phyloP scores from a whole-genome alignment of 192 early-diverging fungal species.

The Rhizoclosmatium globosum region DNA sequence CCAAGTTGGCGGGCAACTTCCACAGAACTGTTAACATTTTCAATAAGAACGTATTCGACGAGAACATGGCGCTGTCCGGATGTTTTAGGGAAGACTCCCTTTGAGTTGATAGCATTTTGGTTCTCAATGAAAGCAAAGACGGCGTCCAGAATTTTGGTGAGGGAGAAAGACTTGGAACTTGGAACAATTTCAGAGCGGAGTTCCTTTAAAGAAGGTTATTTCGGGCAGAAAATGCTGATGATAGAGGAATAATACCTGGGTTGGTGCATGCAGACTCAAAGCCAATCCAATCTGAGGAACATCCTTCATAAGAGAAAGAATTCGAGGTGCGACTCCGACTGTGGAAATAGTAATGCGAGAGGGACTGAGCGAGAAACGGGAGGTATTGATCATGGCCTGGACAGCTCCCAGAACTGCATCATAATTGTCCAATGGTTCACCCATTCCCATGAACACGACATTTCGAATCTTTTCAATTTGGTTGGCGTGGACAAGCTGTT shows the following conservation, averaged over 20 bases:
- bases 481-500: constrained; percentile 63
- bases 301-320: constrained; percentile 51
- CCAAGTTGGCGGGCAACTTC: constrained; percentile 58
- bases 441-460: constrained; percentile 69
- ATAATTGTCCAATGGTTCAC: constrained; percentile 68
- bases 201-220: not conserved
- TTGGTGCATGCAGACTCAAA: constrained; percentile 63
- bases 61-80: constrained; percentile 52
- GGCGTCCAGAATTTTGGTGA: constrained; percentile 56
- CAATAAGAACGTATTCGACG: constrained; percentile 64
- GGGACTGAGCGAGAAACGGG: constrained; percentile 53
- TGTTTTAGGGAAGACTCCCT: not conserved
- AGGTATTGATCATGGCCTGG: constrained; percentile 56
- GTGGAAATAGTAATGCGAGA: constrained; percentile 60
- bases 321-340: constrained; percentile 64
- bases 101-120: constrained; percentile 46
- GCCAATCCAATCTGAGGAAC: constrained; percentile 60
- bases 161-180: constrained; percentile 61
- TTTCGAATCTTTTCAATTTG: constrained; percentile 60
- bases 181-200: constrained; percentile 61
- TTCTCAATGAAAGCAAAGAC: constrained; percentile 55
- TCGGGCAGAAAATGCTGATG: not conserved
- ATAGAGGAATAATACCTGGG: constrained; percentile 36
- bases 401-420: constrained; percentile 52
- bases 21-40: constrained; percentile 55